Base-by-base conservation (phyloP, 2,329 filamentous ascomycete species). In the Botryotinia narcissicola region DNA sequence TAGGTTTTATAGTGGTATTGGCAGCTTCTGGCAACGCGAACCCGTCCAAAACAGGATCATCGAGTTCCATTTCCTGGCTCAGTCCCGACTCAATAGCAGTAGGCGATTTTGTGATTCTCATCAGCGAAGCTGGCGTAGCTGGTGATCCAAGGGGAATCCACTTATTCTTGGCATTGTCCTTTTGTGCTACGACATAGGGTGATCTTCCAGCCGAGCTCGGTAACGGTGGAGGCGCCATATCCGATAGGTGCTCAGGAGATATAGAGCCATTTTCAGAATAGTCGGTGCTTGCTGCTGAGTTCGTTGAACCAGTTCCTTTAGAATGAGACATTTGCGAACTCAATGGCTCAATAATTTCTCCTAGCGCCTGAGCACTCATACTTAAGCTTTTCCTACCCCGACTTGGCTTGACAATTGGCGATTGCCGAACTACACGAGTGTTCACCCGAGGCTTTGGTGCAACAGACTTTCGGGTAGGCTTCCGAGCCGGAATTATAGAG, bases 61-160 rank as follows among this genome's bases (percentile, higher is more conserved):
- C 79, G 35, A 86, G 82, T 29, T 87, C 82, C 46, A 84, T 85
- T 75, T 83, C 84, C 73, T 87, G 86, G 25, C 81, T 80, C 29
- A 86, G 80, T 0, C 79, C 83, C 54, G 81, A 82, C 76, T 76
- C 76, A 51, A 71, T 82, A 76, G 16, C 80, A 51, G 74, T 76
- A 3, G 78, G 79, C 48, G 80, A 79, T 68, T 80, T 76, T 20
- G 86, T 87, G 61, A 95, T 86, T 78, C 90, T 92, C 92, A 98
- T 97, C 74, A 97, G 83, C 10, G 94, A 97, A 14, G 95, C 93
- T 0, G 94, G 94, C 0, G 94, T 97, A 1, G 93, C 94, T 18
- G 93, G 93, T 70, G 90, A 89, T 35, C 78, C 77, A 37, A 79
- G 73, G 37, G 77, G 72, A 25, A 78, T 48, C 25, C 29, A 40